Evolutionary conservation across 805 yeast genomes (phyloP), one percentile per base, ranked within the genome.

Genomic region (Kodamaea lidongshanica): DNA sequence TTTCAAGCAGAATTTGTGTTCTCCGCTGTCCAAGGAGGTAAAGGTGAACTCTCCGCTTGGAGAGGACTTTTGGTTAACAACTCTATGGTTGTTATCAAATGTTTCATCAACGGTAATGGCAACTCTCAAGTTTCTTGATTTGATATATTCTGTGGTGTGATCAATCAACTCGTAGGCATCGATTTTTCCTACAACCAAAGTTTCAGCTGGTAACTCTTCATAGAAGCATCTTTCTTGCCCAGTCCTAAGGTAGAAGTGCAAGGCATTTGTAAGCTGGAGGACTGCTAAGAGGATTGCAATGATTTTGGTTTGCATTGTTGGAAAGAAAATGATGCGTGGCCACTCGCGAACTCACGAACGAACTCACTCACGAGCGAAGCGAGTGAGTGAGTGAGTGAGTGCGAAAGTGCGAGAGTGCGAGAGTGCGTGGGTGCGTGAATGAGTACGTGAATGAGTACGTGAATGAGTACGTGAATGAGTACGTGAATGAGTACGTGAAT

Each of bases 21-120:
- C 94, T 21, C 96, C 96, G 7, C 79, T 64, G 32, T 82, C 95
- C 26, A 76, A 60, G 1, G 96, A 82, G 8, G 88, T 79, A 64
- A 84, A 87, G 17, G 87, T 70, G 55, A 85, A 82, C 38, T 78
- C 79, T 10, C 86, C 83, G 22, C 54, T 56, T 8, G 83, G 61
- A 3, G 67, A 42, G 16, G 77, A 74, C 46, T 67, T 74, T 54
- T 85, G 94, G 37, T 67, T 55, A 20, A 77, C 78, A 15, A 86
- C 94, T 35, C 78, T 67, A 55, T 88, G 89, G 55, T 82, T 73
- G 50, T 78, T 76, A 58, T 86, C 95, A 47, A 88, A 88, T 3
- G 82, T 72, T 52, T 64, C 65, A 39, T 79, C 86, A 34, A 83
- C 82, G 1, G 86, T 76, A 50, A 81, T 71, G 44, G 72, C 77